phyloP scores from a whole-genome alignment of 495 filamentous ascomycete genomes.

The Annulohypoxylon bovei region DNA sequence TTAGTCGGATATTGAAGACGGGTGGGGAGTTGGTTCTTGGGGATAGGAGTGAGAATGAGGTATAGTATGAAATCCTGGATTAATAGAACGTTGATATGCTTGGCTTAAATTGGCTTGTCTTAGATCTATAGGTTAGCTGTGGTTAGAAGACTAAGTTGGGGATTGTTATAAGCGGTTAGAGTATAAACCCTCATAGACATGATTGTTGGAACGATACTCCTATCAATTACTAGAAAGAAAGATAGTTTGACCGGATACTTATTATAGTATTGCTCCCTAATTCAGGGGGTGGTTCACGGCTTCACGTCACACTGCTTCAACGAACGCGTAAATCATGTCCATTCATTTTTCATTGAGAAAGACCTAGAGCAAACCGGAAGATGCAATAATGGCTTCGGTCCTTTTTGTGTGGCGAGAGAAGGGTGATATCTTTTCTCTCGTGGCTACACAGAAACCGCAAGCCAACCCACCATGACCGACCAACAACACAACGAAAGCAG shows the following conservation, averaged over 20 bases:
- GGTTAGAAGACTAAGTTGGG: background rate
- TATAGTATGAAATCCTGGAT: background rate
- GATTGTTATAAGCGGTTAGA: background rate
- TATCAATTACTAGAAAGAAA: background rate
- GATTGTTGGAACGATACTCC: background rate
- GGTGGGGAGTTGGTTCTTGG: slow-evolving; percentile 49
- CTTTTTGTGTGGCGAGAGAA: slow-evolving; percentile 34
- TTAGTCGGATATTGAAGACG: slow-evolving; percentile 50
- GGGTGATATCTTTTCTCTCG: slow-evolving; percentile 33
- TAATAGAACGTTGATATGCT: background rate
- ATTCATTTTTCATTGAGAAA: slow-evolving; percentile 51
- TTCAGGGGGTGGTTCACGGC: background rate
- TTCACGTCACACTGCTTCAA: slow-evolving; percentile 23
- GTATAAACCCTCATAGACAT: slow-evolving; percentile 9
- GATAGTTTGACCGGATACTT: background rate
- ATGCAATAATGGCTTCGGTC: slow-evolving; percentile 46
- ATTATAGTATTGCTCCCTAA: background rate
- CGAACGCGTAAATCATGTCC: slow-evolving; percentile 34
- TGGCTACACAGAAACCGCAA: slow-evolving; percentile 43
- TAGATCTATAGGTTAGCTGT: background rate
- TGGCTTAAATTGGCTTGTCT: background rate
- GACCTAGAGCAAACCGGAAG: slow-evolving; percentile 49
- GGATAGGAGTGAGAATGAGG: slow-evolving; percentile 34
- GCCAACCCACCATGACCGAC: slow-evolving; percentile 48
- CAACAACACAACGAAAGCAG: slow-evolving; percentile 56